phyloP scores from a whole-genome alignment of 345 rosid genomes.

The Carallia pectinifolia region DNA sequence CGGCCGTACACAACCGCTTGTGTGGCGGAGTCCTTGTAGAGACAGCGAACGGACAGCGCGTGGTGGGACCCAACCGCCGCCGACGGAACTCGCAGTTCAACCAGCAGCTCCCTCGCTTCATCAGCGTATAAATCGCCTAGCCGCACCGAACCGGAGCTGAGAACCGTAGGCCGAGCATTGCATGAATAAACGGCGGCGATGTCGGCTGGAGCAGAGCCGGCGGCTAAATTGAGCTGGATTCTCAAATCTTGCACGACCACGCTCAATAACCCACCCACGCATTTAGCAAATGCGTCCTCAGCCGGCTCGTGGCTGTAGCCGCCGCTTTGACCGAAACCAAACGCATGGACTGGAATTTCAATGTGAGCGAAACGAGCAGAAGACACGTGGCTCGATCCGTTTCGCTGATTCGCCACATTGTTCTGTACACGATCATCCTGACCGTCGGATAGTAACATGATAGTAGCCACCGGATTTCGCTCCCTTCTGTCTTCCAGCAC shows the following conservation, averaged over 20 bases:
- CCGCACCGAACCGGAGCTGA: conserved; percentile 25
- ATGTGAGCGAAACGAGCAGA: conserved; percentile 29
- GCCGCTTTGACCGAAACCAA: conserved; percentile 28
- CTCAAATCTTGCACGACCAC: conserved; percentile 32
- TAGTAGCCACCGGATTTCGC: conserved; percentile 60
- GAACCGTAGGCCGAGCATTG: conserved; percentile 15
- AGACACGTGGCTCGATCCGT: conserved; percentile 3
- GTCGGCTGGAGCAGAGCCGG: conserved; percentile 32
- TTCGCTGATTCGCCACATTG: conserved; percentile 21
- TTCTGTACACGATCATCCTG: conserved; percentile 41
- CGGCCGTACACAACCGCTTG: conserved; percentile 34
- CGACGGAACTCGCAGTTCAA: conserved; percentile 27
- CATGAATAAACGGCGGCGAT: conserved; percentile 20
- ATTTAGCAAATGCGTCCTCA: conserved; percentile 67
- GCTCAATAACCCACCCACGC: conserved; percentile 29
- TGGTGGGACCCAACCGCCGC: conserved; percentile 27
- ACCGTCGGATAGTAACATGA: conserved; percentile 62
- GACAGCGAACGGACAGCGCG: conserved; percentile 30
- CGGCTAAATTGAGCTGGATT: conserved; percentile 29
- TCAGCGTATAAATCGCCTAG: conserved; percentile 32
- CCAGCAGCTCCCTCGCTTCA: conserved; percentile 30
- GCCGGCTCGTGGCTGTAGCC: conserved; percentile 32
- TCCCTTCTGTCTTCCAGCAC: conserved; percentile 83
- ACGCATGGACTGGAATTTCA: conserved; percentile 31
- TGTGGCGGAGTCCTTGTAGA: conserved; percentile 31